Evolutionary conservation across 1,284 basidiomycete species (phyloP), one percentile per base, ranked within the genome.

Genomic region (Ceratobasidium sp.): DNA sequence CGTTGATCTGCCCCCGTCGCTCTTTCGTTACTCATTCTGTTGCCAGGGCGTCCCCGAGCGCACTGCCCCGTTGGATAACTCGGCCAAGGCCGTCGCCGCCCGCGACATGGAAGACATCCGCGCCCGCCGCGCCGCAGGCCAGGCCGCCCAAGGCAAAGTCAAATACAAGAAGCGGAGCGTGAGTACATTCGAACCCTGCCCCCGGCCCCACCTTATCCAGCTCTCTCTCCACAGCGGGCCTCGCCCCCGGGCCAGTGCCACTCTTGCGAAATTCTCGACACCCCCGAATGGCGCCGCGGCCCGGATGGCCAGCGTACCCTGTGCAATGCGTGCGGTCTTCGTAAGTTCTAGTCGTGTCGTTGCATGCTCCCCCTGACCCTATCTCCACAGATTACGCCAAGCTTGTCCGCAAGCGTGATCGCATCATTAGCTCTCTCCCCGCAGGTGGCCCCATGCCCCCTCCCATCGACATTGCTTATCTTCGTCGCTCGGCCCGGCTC

Each of bases 251-350:
- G 77, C 25, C 43, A 71, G 29, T 79, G 78, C 57, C 66, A 75
- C 56, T 77, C 77, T 19, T 79, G 78, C 57, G 49, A 69, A 19
- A 78, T 57, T 34, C 51, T 59, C n/a, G 78, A 79, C 51, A 78
- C 78, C 25, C 78, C 78, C 34, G 78, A 79, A 67, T 79, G 78
- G 78, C 71, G 78, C 62, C 67, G 78, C 59, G 78, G 78, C 54
- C 78, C 78, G 25, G 70, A 79, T 62, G 78, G 78, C 34, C 78
- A 76, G 34, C 54, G 77, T 25, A 79, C 78, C 37, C 76, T 79
- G 25, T 79, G 78, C 59, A 79, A 79, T 59, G 78, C 78, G 19
- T 79, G 78, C 57, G 78, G 78, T n/a, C 76, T 79, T 44, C 78
- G 78, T 79, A 66, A 29, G 77, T 75, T 19, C 37, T 34, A 34